A percentile compares a stretch with the other conserved stretches of the same genome.
Conservation (phyloP, 2,329 filamentous ascomycete genomes). For the Trichoderma sp. region DNA sequence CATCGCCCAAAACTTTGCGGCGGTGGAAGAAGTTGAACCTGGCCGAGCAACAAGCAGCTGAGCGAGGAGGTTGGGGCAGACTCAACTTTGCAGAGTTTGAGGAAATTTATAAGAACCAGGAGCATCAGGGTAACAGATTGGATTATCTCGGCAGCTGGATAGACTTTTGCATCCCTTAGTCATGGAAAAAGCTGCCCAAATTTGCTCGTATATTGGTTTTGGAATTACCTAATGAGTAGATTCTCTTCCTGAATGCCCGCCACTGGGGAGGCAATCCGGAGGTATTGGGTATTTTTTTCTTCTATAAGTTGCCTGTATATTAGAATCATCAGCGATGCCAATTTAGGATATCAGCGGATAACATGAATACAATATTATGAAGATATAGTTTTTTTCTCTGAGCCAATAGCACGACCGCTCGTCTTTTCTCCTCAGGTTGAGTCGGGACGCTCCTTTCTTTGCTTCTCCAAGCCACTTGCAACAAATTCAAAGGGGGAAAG, state of each 20-base stretch:
- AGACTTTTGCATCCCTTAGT: conserved; percentile 68
- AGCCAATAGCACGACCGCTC: background rate
- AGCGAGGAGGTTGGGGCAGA: conserved; percentile 75
- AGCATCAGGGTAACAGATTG: conserved; percentile 60
- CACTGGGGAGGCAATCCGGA: background rate
- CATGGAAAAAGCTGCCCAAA: background rate
- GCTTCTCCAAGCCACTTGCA: background rate
- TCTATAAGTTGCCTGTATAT: background rate
- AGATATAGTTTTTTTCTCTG: background rate
- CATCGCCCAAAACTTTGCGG: conserved; percentile 36
- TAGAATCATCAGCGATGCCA: background rate
- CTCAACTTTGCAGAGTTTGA: conserved; percentile 80
- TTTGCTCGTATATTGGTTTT: background rate
- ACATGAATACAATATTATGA: background rate
- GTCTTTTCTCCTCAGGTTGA: background rate
- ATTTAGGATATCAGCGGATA: background rate
- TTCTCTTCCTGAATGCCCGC: background rate
- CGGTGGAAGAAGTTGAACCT: conserved; percentile 57
- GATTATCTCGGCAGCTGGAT: conserved; percentile 90
- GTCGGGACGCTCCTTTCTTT: background rate
- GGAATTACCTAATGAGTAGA: background rate
- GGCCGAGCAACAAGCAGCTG: conserved; percentile 65
- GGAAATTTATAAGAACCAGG: conserved; percentile 65
- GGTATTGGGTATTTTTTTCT: background rate
- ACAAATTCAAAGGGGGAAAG: background rate